Evolutionary conservation across 1,139 yeast genomes (phyloP), one percentile per base, ranked within the genome.

Genomic region (Blastobotrys elegans): DNA sequence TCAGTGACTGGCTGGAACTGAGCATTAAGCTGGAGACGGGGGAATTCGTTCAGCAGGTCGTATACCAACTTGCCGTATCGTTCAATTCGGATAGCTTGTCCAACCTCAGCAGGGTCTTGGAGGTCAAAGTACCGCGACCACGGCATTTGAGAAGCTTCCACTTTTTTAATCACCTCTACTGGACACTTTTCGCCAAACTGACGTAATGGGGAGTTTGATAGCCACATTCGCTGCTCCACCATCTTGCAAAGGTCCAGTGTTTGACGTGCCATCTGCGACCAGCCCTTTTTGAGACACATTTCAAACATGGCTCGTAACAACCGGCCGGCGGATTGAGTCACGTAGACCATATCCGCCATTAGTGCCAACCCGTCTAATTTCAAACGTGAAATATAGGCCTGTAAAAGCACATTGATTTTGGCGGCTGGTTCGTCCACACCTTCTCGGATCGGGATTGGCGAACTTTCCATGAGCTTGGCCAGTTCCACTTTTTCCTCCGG

Each of bases 321-420:
- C 62, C 99, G 76, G 5, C 95, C 95, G 0, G 97, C 97, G 33
- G 95, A 87, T 63, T 92, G 98, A 0, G 94, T 86, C 36, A 94
- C 79, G 60, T 87, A 92, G 3, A 87, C 76, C 97, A 90, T 89
- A 68, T 94, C 99, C 0, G 97, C 82, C 74, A 84, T 80, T 50
- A 94, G 68, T 0, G 97, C 97, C 70, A 87, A 87, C 0, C 97
- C 98, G 2, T 85, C 95, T 14, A 94, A 70, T 10, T 73, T 69
- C 35, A 90, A 68, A 31, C 83, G 68, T 1, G 97, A 86, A 16
- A 94, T 84, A 59, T 86, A 89, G 0, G 96, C 79, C 61, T 94
- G 98, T 11, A 92, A 68, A 34, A 94, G 66, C 5, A 88, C 79
- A 56, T 84, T 88, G 29, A 87, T 78, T 62, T 94, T 94, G 0